phyloP scores from a whole-genome alignment of 768 basidiomycete genomes.

The Leccinum uliginosum region DNA sequence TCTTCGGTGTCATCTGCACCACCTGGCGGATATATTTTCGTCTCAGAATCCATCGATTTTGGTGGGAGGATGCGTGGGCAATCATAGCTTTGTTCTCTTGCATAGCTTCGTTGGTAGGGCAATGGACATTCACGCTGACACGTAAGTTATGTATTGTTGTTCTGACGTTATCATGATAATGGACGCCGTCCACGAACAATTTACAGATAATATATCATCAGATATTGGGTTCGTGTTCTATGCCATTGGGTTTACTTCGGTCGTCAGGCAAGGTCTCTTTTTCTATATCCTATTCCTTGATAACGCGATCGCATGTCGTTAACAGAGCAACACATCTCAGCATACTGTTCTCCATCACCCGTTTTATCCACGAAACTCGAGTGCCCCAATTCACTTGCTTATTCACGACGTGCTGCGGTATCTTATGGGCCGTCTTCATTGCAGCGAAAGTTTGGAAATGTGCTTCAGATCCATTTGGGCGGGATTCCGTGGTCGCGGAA shows the following conservation, averaged over 20 bases:
- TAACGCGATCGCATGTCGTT: background rate
- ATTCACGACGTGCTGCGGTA: background rate
- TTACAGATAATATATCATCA: background rate
- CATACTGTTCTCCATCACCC: slow-evolving; percentile 16
- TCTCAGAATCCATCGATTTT: slow-evolving; percentile 11
- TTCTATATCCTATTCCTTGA: background rate
- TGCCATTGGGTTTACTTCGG: slow-evolving; percentile 1
- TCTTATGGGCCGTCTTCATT: background rate
- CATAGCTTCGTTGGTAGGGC: slow-evolving; percentile 1
- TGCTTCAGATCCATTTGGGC: slow-evolving; percentile 2
- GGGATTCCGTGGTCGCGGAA: background rate
- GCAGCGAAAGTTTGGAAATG: slow-evolving; percentile 5
- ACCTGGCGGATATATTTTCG: slow-evolving; percentile 12
- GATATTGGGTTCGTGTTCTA: slow-evolving; percentile 6
- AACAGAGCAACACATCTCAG: slow-evolving; percentile 9
- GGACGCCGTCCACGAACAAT: background rate
- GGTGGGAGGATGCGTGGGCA: slow-evolving; percentile 21
- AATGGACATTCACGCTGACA: slow-evolving; percentile 3
- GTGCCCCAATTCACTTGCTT: background rate
- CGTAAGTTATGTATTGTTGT: background rate
- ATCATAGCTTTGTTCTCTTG: slow-evolving; percentile 5
- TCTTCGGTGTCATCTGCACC: slow-evolving; percentile 8
- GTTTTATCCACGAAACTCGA: slow-evolving; percentile 3
- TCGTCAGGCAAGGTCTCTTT: background rate
- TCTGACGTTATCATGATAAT: background rate